Base-by-base conservation (phyloP, 2,329 filamentous ascomycete species). In the Hymenoscyphus fructigenus region DNA sequence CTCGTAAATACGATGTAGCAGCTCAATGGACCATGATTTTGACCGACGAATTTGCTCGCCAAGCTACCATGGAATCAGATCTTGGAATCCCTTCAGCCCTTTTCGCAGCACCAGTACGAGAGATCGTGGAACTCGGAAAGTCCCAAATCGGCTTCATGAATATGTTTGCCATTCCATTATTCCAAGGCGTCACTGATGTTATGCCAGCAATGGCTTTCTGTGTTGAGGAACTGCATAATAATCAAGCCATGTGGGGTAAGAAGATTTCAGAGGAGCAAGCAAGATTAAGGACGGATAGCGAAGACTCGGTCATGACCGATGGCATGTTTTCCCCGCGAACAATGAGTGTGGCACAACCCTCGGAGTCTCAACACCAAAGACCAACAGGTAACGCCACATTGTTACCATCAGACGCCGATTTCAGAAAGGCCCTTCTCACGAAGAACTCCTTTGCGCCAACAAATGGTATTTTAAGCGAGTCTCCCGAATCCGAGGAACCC, bases 131-230 rank as follows among this genome's bases (percentile, higher is more conserved):
- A 63, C 83, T 97, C 61, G 91, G 88, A 68, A 92, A 91, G 70
- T 91, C 93, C 7, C 95, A 99, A 78, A 90, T 97, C 62, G 90
- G 92, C 28, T 99, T 99, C 79, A 97, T 98, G 91, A 95, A 92
- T 69, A 86, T 97, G 72, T 98, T 98, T 76, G 95, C 94, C 17
- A 87, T 93, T 59, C 95, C 95, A 0, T 84, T 99, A 0, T 99
- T 99, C 75, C 88, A 93, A 74, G 91, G 91, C 7, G 89, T 98
- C 7, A 88, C 91, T 34, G 91, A 96, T 71, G 85, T 98, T 41
- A 84, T 98, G 73, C 93, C 95, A 1, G 86, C 85, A 26, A 91
- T 98, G 87, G 82, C 83, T 60, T 97, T 96, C 77, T 91, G 90
- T 14, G 89, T 96, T 14, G 86, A 91, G 29, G 92, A 97, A 77